Percentiles rank a stretch among this genome's conserved stretches.
These are phyloP conservation scores for Plasmodium fragile DNA, from an alignment of 169 alveolate species.

Conservation along the genomic window DNA sequence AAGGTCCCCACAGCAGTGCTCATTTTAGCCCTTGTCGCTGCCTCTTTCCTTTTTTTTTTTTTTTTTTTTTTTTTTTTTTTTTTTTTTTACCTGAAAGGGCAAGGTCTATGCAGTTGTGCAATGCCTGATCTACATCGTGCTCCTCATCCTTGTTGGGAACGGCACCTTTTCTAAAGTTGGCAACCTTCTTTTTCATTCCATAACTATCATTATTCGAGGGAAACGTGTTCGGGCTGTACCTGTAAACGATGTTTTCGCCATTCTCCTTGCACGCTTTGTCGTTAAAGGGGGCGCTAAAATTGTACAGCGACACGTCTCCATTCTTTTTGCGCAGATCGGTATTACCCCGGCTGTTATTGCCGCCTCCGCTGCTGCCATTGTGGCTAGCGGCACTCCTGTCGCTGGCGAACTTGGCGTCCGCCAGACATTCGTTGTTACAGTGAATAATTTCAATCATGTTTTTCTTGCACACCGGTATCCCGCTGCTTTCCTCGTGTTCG, in stretches of 20 bases:
- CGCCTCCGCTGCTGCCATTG: conserved; percentile 1
- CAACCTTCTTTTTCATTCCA: neutral
- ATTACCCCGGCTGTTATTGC: neutral
- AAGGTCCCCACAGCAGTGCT: neutral
- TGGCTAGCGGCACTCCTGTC: neutral
- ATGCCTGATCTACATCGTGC: neutral
- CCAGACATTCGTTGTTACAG: conserved; percentile 13
- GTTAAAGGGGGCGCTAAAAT: conserved; percentile 6
- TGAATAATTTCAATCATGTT: conserved; percentile 12
- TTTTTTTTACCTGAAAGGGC: conserved; percentile 22
- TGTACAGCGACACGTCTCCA: conserved; percentile 26
- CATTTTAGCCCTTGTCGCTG: neutral
- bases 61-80: neutral
- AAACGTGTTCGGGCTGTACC: conserved; percentile 7
- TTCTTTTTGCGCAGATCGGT: neutral
- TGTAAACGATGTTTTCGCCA: conserved; percentile 34
- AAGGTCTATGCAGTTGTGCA: neutral
- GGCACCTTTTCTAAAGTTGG: neutral
- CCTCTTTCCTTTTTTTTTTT: neutral
- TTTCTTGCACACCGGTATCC: conserved; percentile 12
- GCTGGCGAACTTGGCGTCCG: conserved; percentile 4
- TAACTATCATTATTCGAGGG: conserved; percentile 15
- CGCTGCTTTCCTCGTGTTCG: conserved; percentile 10
- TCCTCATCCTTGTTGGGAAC: conserved; percentile 6
- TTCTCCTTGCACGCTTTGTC: conserved; percentile 1